Conservation (phyloP, 441 rosid genomes). For the Hura crepitans region DNA sequence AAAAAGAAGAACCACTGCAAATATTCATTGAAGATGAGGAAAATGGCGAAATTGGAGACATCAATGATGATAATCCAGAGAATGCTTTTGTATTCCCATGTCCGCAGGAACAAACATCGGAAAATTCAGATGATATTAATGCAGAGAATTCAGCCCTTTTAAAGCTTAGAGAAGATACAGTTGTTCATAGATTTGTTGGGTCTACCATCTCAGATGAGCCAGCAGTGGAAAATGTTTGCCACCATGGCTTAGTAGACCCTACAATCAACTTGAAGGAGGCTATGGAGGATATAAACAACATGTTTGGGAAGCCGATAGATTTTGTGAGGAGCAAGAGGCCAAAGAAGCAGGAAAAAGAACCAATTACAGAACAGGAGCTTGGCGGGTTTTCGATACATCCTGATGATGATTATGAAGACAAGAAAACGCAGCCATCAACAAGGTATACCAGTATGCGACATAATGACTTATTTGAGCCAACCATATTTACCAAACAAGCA, state of each 20-base stretch:
- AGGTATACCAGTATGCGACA: conserved; percentile 33
- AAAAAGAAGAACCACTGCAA: conserved; percentile 41
- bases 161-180: conserved; percentile 81
- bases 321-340: conserved; percentile 71
- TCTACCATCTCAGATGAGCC: conserved; percentile 75
- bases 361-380: conserved; percentile 34
- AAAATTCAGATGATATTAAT: conserved; percentile 40
- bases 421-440: conserved; percentile 28
- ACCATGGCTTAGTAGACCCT: conserved; percentile 96
- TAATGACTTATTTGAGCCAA: conserved; percentile 66
- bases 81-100: conserved; percentile 42
- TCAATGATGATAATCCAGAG: conserved; percentile 22
- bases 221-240: conserved; percentile 86
- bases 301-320: conserved; percentile 97
- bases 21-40: conserved; percentile 67
- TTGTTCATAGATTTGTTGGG: conserved; percentile 81
- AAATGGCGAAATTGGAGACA: conserved; percentile 32
- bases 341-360: conserved; percentile 48
- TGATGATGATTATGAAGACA: conserved; percentile 57
- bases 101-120: conserved; percentile 62
- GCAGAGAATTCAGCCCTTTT: conserved; percentile 36
- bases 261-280: conserved; percentile 97
- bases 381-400: conserved; percentile 68
- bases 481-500: conserved; percentile 72
- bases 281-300: conserved; percentile 86